phyloP scores from a whole-genome alignment of 2,329 filamentous ascomycete genomes.

The Botryosphaeria agaves region DNA sequence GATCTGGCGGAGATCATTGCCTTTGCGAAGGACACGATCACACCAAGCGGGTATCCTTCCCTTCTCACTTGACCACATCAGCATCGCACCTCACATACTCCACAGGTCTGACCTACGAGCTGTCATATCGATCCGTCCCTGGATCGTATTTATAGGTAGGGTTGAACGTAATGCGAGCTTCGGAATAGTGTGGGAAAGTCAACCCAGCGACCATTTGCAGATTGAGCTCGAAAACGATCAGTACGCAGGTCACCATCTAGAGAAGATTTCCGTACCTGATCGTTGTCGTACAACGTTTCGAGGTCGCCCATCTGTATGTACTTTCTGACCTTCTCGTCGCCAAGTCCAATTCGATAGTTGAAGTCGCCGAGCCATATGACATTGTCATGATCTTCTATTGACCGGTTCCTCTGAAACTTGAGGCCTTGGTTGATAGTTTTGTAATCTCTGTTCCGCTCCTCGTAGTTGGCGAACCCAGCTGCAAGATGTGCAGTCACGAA shows the following conservation, averaged over 20 bases:
- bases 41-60: constrained; percentile 93
- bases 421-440: constrained; percentile 73
- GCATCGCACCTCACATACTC: constrained; percentile 2
- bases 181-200: constrained; percentile 81
- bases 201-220: constrained; percentile 89
- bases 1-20: constrained; percentile 63
- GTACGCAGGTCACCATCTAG: constrained; percentile 5
- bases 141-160: constrained; percentile 95
- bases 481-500: constrained; percentile 95
- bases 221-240: constrained; percentile 47
- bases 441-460: constrained; percentile 89
- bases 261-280: constrained; percentile 44
- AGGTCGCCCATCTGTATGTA: constrained; percentile 58
- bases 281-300: constrained; percentile 72
- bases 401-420: constrained; percentile 75
- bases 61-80: constrained; percentile 48
- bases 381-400: constrained; percentile 81
- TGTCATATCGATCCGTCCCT: constrained; percentile 77
- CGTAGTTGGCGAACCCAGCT: constrained; percentile 90
- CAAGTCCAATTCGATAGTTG: constrained; percentile 88
- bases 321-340: constrained; percentile 57
- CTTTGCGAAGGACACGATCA: constrained; percentile 79
- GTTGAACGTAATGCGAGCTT: constrained; percentile 71
- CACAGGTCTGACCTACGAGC: constrained; percentile 42
- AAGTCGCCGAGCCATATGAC: constrained; percentile 96